Base-by-base conservation (phyloP, 805 yeast genomes). In the Wickerhamiella lipophila region DNA sequence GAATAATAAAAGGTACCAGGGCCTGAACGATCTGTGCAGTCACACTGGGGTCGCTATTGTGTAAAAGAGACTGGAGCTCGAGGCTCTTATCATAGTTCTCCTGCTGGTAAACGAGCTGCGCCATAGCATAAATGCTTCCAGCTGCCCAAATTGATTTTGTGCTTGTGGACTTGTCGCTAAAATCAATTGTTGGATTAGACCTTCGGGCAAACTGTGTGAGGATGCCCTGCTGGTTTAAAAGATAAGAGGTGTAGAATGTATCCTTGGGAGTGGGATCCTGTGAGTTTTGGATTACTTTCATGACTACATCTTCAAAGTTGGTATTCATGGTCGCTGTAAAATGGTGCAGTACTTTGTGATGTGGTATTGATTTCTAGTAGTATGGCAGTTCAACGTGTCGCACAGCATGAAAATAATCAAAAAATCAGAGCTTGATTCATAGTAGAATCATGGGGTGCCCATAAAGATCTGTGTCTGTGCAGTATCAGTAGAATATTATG, bases 31-130 rank as follows among this genome's bases (percentile, higher is more conserved):
- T 18, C 6, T 34, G 23, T 6, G 13, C 26, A 3, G 16, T n/a
- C 11, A n/a, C 16, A 9, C 16, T 30, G 13, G 47, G 47, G 39
- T 23, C 25, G 12, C 87, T 85, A 44, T 82, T 69, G 54, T 81
- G 79, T 56, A 85, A 68, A 59, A 85, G 76, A 3, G 88, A 80
- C 3, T 94, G 82, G 16, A 94, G 94, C 60, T 84, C 94, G 72
- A 85, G 71, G 2, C 89, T 81, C 11, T 25, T 16, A 7, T 35
- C 41, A 12, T 44, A 23, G 16, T 44, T 27, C n/a, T 34, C 32
- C 11, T 25, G 34, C 21, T 34, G 22, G 12, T 19, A 23, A 1
- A 44, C 23, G 4, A 18, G 23, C 27, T 44, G 30, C 2, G 47
- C 47, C 22, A n/a, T 16, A 12, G 47, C 47, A 16, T 44, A 44